Base-by-base conservation (phyloP, 306 rosid genomes). In the Gastrolobium villosum region DNA sequence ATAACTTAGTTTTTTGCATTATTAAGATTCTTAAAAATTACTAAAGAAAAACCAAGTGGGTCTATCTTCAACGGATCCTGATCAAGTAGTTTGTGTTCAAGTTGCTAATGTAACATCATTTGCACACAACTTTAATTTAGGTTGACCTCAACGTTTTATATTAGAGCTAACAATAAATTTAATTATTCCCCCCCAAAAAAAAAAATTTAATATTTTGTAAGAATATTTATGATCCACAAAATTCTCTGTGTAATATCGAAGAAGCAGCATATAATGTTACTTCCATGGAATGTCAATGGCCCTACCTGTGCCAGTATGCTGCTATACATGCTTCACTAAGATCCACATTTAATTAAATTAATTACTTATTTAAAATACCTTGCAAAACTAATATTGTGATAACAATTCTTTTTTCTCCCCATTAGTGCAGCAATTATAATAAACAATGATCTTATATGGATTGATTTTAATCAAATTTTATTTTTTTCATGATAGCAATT, bases 51-150 rank as follows among this genome's bases (percentile, higher is more conserved):
- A 28, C 10, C 60, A 76, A 50, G 65, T 50, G 63, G 72, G 10
- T 75, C 72, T 26, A 9, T 62, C 63, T 48, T 48, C 39, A 46
- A 62, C 49, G 6, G 63, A 63, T 37, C 15, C 44, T 20, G 52
- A 71, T 49, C 74, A 65, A 53, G 55, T 28, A 37, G 53, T 66
- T 40, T 52, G 39, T 40, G 13, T 76, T 39, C 65, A 76, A 64
- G 41, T 76, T 36, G 63, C 34, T 37, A 64, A 53, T 10, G 2
- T 28, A 75, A 76, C 26, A 52, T 65, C 54, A 65, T 31, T 65
- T 28, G 44, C 44, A 13, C 45, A 52, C 54, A 20, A 65, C 36
- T 39, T 41, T 54, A 39, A 41, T 31, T 66, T 54, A 77, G 59
- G 49, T 77, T 77, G 59, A 41, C 68, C 56, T 39, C 74, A n/a